phyloP scores from a whole-genome alignment of 2,329 filamentous ascomycete genomes.

The Penicillium sp. region DNA sequence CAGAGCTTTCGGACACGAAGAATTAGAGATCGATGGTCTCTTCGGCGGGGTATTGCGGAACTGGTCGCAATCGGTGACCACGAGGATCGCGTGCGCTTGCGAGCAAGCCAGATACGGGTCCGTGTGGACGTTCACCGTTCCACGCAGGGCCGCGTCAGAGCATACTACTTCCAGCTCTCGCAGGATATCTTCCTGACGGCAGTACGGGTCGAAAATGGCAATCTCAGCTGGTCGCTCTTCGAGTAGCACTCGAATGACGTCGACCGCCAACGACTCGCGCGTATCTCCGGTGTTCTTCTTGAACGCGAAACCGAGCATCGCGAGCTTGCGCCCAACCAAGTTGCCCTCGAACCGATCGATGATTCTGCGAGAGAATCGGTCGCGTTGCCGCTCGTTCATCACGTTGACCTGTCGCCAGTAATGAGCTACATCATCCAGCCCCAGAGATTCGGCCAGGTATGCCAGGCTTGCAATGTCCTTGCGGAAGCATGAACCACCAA shows the following conservation, averaged over 20 bases:
- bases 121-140: conserved; percentile 38
- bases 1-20: no score
- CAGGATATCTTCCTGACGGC: conserved; percentile 39
- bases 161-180: conserved; percentile 37
- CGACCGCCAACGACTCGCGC: conserved; percentile 66
- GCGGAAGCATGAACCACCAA: conserved; percentile 77
- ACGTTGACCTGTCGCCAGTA: conserved; percentile 73
- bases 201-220: conserved; percentile 65
- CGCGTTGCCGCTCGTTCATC: conserved; percentile 73
- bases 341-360: conserved; percentile 67
- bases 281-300: conserved; percentile 78
- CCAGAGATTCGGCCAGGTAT: conserved; percentile 68
- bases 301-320: conserved; percentile 72
- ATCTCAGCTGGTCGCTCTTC: conserved; percentile 64
- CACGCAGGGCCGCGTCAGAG: conserved; percentile 19
- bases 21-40: no score
- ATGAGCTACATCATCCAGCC: conserved; percentile 66
- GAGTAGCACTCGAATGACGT: conserved; percentile 63
- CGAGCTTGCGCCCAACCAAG: conserved; percentile 66
- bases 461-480: conserved; percentile 74
- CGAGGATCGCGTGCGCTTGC: conserved; percentile 48
- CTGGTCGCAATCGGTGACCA: conserved; percentile 55
- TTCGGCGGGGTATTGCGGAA: conserved; percentile 46
- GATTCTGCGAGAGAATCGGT: conserved; percentile 65
- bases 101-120: conserved; percentile 48